Base-by-base conservation (phyloP, 805 yeast genomes). In the Metahyphopichia silvanorum region DNA sequence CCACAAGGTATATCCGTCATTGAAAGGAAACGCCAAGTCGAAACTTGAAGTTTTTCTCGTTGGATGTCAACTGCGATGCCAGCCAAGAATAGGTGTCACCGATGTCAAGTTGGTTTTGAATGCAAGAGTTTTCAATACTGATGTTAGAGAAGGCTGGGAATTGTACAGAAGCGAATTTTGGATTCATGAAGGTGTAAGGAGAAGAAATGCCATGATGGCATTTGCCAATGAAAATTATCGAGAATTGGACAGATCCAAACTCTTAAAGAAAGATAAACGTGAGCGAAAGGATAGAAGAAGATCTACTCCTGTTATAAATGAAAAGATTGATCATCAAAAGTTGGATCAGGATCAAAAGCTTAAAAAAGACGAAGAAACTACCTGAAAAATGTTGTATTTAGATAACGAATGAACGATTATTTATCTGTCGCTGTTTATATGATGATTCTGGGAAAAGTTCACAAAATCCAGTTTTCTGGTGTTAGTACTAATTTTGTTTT, bases 61-160 rank as follows among this genome's bases (percentile, higher is more conserved):
- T 2, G 49, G 60, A 6, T 63, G 63, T 32, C 66, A 63, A 40
- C 68, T 63, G 61, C 66, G 53, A 33, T 66, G 69, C 42, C 82
- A 76, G 51, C 79, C 84, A 1, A 60, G 82, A 39, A 69, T 76
- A n/a, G 95, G 95, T 1, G 56, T 66, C 21, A 74, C 76, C 16
- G 87, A 85, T 43, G 87, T 89, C 9, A 89, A 88, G 53, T 55
- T 93, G 6, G 83, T 86, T 7, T 65, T 93, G 34, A 82, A 82
- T 37, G 84, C 97, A 3, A 66, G 96, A 31, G 80, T 81, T 1
- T 93, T 91, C 58, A 77, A 77, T 38, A 79, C 93, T 0, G 89
- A 84, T 30, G 76, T 84, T 5, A 72, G 96, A 41, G 96, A 89
- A 55, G 89, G 87, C 7, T 91, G 98, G 98, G 98, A 91, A 50